A percentile compares a stretch with the other conserved stretches of the same genome.
phyloP scores from a whole-genome alignment of 2,329 filamentous ascomycete species.

The Aspergillus sp. region DNA sequence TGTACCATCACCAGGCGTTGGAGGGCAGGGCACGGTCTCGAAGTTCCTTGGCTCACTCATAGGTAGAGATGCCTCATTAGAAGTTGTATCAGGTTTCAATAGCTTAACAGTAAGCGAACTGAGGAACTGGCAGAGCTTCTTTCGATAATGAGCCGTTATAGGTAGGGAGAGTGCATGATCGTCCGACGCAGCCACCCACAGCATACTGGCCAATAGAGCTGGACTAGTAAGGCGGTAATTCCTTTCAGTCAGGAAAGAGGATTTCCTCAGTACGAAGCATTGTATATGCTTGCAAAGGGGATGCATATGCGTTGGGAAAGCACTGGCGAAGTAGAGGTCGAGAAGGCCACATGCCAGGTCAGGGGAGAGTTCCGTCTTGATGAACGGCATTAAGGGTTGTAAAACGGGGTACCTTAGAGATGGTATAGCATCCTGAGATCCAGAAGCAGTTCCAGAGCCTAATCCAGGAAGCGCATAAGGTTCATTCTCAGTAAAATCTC shows the following conservation, averaged over 20 bases:
- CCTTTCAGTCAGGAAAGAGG: constrained; percentile 76
- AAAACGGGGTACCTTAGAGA: constrained; percentile 76
- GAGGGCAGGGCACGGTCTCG: constrained; percentile 69
- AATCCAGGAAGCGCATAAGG: constrained; percentile 55
- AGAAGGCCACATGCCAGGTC: constrained; percentile 82
- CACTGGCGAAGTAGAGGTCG: constrained; percentile 87
- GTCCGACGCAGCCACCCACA: constrained; percentile 93
- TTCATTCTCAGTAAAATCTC: constrained; percentile 22
- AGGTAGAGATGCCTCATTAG: constrained; percentile 38
- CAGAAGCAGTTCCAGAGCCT: constrained; percentile 43
- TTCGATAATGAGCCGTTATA: constrained; percentile 76
- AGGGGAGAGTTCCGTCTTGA: constrained; percentile 74
- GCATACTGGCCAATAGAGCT: constrained; percentile 84
- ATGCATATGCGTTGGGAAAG: constrained; percentile 82
- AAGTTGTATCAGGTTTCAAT: constrained; percentile 61
- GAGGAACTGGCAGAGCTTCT: constrained; percentile 82
- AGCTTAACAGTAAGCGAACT: constrained; percentile 82
- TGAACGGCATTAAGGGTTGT: constrained; percentile 76
- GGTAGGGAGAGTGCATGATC: constrained; percentile 84
- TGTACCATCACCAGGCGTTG: constrained; percentile 68
- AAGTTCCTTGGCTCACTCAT: constrained; percentile 50
- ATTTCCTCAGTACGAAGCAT: constrained; percentile 83
- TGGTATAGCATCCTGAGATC: constrained; percentile 39
- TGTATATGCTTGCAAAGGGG: constrained; percentile 88
- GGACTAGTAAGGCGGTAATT: constrained; percentile 80